Base-by-base conservation (phyloP, 169 alveolate species). In the Eimeria sp. region DNA sequence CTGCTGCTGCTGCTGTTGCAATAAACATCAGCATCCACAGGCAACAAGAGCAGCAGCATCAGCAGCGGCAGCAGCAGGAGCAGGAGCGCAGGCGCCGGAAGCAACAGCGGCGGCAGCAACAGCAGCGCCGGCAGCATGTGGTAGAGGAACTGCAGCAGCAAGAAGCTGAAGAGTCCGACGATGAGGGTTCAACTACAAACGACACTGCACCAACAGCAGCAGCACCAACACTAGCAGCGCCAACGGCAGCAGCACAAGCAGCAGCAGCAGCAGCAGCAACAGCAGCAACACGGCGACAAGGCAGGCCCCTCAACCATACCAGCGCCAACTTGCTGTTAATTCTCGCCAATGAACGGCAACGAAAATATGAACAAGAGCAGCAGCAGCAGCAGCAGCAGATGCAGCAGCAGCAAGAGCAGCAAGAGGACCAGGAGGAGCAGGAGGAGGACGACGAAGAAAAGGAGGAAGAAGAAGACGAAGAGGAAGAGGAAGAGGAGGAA, bases 131-230 rank as follows among this genome's bases (percentile, higher is more conserved):
- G 82, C 43, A 25, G 82, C 82, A 72, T 49, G 82, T 3, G 25
- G 82, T n/a, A 14, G 47, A 30, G 51, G 27, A 43, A 45, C 87
- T 76, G 87, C 87, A 34, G 87, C 87, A 76, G 87, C 54, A 45
- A 76, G 87, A 76, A 70, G 80, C 9, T 30, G 80, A 70, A 27
- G 16, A 34, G 7, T 58, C 70, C 20, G 70, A 58, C 20, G 70
- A 58, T 34, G 80, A 70, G 14, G 87, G 34, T 25, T 45, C 61
- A 25, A 40, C 13, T 43, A 40, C 40, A 2, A 61, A 34, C 0
- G 87, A 34, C 7, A 18, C 57, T 2, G 34, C 43, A 43, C 1
- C 87, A 76, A 25, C 49, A 22, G 16, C 87, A 7, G 49, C 82
- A 72, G 49, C 82, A 72, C 49, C 82, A 72, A n/a, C n/a, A n/a